These are phyloP conservation scores for Aspergillus piperis DNA, from an alignment of 2,329 filamentous ascomycete genomes.

Conservation along the genomic window DNA sequence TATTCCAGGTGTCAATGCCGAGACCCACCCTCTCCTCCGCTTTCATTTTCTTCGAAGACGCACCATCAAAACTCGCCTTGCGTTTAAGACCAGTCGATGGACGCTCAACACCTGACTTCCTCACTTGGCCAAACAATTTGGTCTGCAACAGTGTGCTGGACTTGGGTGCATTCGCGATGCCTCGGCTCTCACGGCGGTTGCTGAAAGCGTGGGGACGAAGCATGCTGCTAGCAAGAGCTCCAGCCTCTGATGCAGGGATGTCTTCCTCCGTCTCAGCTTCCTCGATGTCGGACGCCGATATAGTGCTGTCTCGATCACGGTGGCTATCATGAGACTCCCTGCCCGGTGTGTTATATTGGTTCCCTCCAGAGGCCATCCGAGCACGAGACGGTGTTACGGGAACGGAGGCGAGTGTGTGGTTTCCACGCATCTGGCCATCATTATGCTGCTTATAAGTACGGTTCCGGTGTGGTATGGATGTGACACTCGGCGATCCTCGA, in stretches of 20 bases:
- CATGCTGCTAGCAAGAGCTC: conserved; percentile 74
- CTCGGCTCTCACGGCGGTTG: conserved; percentile 39
- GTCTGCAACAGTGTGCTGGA: conserved; percentile 57
- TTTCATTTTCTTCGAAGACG: conserved; percentile 53
- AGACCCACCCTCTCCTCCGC: conserved; percentile 55
- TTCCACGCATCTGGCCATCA: conserved; percentile 68
- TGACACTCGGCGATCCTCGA: conserved; percentile 73
- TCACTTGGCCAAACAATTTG: conserved; percentile 64
- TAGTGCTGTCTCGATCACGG: conserved; percentile 79
- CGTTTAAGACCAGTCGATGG: conserved; percentile 37
- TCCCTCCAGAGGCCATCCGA: conserved; percentile 52
- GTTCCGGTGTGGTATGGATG: conserved; percentile 66
- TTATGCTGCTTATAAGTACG: conserved; percentile 52
- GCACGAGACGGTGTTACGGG: conserved; percentile 70
- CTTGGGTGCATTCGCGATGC: conserved; percentile 42
- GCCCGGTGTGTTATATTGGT: conserved; percentile 61
- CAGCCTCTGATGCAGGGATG: conserved; percentile 73
- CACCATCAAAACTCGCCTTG: conserved; percentile 41
- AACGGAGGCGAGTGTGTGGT: conserved; percentile 81
- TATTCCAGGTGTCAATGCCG: conserved; percentile 53
- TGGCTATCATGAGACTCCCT: conserved; percentile 52
- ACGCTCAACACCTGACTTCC: conserved; percentile 54
- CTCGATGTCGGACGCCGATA: conserved; percentile 65
- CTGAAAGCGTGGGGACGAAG: conserved; percentile 59
- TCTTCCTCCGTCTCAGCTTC: conserved; percentile 62